Percentiles rank a stretch among this genome's conserved stretches.
Conservation (phyloP, 495 filamentous ascomycete species). For the Aspergillus asperescens region DNA sequence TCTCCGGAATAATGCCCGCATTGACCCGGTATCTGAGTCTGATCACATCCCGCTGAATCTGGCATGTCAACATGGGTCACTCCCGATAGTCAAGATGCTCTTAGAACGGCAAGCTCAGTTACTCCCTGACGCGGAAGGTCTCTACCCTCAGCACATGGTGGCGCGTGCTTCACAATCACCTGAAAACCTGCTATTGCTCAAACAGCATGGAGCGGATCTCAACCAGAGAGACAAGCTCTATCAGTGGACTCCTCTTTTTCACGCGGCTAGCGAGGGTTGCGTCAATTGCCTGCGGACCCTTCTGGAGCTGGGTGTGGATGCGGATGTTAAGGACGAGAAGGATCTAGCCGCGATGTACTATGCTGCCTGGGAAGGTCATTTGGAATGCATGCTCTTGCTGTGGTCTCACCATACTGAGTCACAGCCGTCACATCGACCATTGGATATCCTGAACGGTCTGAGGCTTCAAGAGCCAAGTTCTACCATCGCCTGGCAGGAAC, state of each 20-base stretch:
- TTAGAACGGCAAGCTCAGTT: constrained; percentile 71
- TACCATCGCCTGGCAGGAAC: constrained; percentile 29
- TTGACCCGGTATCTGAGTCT: constrained; percentile 74
- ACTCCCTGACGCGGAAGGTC: constrained; percentile 87
- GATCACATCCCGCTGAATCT: constrained; percentile 94
- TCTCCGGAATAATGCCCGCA: constrained; percentile 63
- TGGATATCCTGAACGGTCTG: constrained; percentile 34
- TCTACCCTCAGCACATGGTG: constrained; percentile 96
- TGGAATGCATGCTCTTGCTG: constrained; percentile 89
- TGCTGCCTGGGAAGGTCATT: constrained; percentile 94
- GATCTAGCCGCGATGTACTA: constrained; percentile 94
- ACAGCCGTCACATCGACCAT: constrained; percentile 24
- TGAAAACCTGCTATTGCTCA: constrained; percentile 68
- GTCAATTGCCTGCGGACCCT: constrained; percentile 78
- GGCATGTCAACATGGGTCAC: constrained; percentile 86
- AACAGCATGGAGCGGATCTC: constrained; percentile 83
- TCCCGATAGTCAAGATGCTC: constrained; percentile 74
- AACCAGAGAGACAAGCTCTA: constrained; percentile 93
- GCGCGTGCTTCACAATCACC: constrained; percentile 82
- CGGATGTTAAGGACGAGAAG: constrained; percentile 82
- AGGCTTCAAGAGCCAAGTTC: constrained; percentile 31
- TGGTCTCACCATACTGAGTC: constrained; percentile 45
- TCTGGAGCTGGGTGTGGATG: constrained; percentile 66
- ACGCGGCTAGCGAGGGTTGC: constrained; percentile 94
- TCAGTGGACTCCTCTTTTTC: constrained; percentile 93